These are phyloP conservation scores for Gossypioides kirkii DNA, from an alignment of 345 rosid genomes.

Conservation along the genomic window DNA sequence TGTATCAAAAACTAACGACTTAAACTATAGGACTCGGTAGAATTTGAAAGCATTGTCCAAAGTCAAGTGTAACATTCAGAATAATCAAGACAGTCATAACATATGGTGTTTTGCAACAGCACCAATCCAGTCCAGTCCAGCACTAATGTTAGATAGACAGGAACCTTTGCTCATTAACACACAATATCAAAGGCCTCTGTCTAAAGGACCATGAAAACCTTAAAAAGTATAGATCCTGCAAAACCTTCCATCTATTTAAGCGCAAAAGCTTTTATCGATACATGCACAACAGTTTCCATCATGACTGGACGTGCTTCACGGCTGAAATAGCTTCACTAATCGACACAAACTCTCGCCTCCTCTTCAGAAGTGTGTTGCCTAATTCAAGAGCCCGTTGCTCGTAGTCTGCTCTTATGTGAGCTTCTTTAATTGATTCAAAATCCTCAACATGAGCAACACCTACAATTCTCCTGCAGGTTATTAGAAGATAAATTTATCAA, in stretches of 20 bases:
- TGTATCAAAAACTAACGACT: too few species aligned
- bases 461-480: conserved; percentile 70
- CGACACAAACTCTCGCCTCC: conserved; percentile 58
- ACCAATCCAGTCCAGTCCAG: neutral
- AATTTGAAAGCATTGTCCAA: neutral
- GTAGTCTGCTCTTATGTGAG: conserved; percentile 53
- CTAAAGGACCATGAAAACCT: neutral
- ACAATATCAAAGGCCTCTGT: neutral
- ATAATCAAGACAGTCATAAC: neutral
- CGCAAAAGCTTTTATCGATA: neutral
- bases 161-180: neutral
- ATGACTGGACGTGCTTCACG: conserved; percentile 25
- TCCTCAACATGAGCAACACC: conserved; percentile 98
- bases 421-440: conserved; percentile 75
- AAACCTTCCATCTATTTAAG: neutral
- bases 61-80: too few species aligned
- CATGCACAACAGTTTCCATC: neutral
- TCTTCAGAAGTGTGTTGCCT: conserved; percentile 66
- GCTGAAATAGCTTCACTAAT: conserved; percentile 64
- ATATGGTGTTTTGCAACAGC: neutral
- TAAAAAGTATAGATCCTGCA: neutral
- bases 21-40: too few species aligned
- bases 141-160: neutral
- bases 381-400: conserved; percentile 68
- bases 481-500: neutral